These are phyloP conservation scores for Parasitella parasitica DNA, from an alignment of 371 early-diverging fungal genomes.

Conservation along the genomic window DNA sequence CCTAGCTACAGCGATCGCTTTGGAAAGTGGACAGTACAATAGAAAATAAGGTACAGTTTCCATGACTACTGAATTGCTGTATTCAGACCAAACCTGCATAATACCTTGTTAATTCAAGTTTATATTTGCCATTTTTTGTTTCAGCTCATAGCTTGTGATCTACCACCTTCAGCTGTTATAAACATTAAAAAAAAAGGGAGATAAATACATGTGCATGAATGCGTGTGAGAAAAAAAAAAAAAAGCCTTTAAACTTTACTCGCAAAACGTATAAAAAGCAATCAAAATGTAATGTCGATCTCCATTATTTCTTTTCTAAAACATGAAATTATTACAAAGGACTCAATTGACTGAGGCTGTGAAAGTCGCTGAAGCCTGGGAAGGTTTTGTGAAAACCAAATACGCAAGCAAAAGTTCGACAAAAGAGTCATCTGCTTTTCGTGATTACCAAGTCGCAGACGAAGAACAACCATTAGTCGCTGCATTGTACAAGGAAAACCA, in stretches of 20 bases:
- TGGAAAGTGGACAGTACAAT: too few species aligned
- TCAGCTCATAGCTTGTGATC: background rate
- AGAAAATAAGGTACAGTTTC: too few species aligned
- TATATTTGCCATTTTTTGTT: background rate
- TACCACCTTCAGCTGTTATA: too few species aligned
- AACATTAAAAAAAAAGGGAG: background rate
- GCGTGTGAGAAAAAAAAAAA: background rate
- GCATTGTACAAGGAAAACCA: constrained; percentile 44
- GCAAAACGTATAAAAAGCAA: background rate
- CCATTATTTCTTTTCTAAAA: background rate
- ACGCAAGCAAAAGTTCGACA: constrained; percentile 22
- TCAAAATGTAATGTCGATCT: background rate
- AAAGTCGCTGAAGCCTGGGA: constrained; percentile 37
- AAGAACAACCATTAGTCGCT: constrained; percentile 30
- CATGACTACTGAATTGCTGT: background rate
- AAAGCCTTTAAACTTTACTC: background rate
- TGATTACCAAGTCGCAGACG: constrained; percentile 26
- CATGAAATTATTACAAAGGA: constrained; percentile 1
- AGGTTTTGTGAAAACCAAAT: constrained; percentile 28
- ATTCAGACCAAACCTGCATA: background rate
- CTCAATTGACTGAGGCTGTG: constrained; percentile 26
- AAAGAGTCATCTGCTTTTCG: constrained; percentile 22
- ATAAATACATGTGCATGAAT: background rate
- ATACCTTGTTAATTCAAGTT: background rate
- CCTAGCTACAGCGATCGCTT: background rate